phyloP scores from a whole-genome alignment of 73 alveolate genomes.

The Symbiodinium pilosum region DNA sequence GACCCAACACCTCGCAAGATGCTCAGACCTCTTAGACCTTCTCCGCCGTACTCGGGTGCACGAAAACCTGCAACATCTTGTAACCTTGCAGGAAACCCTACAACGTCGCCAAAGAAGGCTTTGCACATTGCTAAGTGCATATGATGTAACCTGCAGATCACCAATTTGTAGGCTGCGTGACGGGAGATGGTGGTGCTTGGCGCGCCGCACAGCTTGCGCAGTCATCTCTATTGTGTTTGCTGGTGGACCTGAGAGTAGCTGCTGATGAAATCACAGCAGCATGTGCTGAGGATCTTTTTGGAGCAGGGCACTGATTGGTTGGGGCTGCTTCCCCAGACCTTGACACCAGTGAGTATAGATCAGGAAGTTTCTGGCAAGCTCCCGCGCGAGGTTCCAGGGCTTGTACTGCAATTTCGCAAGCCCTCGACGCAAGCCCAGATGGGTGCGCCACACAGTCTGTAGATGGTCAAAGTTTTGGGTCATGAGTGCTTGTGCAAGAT shows the following conservation, averaged over 20 bases:
- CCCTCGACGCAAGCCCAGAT: constrained; percentile 47
- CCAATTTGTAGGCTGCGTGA: constrained; percentile 17
- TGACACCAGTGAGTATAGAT: neutral
- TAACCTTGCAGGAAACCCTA: constrained; percentile 27
- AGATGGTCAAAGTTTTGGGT: too few species aligned
- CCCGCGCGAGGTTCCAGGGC: constrained; percentile 51
- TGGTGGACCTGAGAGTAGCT: too few species aligned
- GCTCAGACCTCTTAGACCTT: neutral
- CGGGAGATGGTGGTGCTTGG: constrained; percentile 80
- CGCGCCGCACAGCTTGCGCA: neutral
- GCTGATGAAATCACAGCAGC: too few species aligned
- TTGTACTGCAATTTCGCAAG: constrained; percentile 63
- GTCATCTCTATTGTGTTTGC: too few species aligned
- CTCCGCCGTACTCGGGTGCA: too few species aligned
- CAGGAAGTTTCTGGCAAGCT: neutral
- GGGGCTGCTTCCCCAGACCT: constrained; percentile 7
- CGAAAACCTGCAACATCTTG: too few species aligned
- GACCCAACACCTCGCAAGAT: constrained; percentile 66
- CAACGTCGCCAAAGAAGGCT: constrained; percentile 78
- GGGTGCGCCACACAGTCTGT: constrained; percentile 20
- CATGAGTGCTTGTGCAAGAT: neutral
- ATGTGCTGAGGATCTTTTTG: constrained; percentile 24
- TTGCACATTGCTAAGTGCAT: neutral
- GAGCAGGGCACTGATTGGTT: constrained; percentile 82
- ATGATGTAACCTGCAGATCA: neutral